A percentile compares a stretch with the other conserved stretches of the same genome.
phyloP scores from a whole-genome alignment of 2,329 filamentous ascomycete species.

The Fusarium sp. region DNA sequence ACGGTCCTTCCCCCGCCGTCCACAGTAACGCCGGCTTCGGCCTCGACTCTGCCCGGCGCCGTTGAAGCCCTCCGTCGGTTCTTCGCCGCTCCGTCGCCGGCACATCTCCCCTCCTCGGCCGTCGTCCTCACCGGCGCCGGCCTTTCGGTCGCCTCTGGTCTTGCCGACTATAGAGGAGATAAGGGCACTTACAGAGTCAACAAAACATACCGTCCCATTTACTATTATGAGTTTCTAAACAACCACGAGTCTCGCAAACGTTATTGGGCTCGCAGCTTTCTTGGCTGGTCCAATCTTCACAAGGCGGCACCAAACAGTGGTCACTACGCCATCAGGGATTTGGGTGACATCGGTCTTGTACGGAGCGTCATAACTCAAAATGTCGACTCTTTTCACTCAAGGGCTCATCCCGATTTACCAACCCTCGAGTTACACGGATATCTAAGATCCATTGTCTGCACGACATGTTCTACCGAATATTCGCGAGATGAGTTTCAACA shows the following conservation, averaged over 20 bases:
- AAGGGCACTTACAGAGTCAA: slow-evolving; percentile 95
- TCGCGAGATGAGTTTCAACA: slow-evolving; percentile 80
- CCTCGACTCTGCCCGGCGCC: slow-evolving; percentile 77
- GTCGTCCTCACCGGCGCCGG: slow-evolving; percentile 82
- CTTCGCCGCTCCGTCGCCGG: slow-evolving; percentile 71
- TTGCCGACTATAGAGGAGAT: slow-evolving; percentile 91
- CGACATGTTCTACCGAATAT: slow-evolving; percentile 79
- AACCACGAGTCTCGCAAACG: slow-evolving; percentile 88
- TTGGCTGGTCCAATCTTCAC: slow-evolving; percentile 88
- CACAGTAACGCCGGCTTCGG: slow-evolving; percentile 78
- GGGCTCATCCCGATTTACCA: slow-evolving; percentile 78
- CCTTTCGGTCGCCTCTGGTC: slow-evolving; percentile 90
- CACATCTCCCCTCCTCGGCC: slow-evolving; percentile 59
- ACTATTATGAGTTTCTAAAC: slow-evolving; percentile 87
- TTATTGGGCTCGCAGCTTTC: slow-evolving; percentile 95
- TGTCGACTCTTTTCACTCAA: slow-evolving; percentile 91
- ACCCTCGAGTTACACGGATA: slow-evolving; percentile 94
- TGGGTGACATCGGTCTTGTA: slow-evolving; percentile 79
- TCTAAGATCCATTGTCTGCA: slow-evolving; percentile 83
- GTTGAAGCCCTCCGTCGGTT: slow-evolving; percentile 83
- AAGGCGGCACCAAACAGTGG: slow-evolving; percentile 83
- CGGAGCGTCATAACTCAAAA: slow-evolving; percentile 91
- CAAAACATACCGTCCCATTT: slow-evolving; percentile 90
- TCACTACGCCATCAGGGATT: slow-evolving; percentile 80
- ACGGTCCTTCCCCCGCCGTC: slow-evolving; percentile 84